Evolutionary conservation across 1,139 yeast species (phyloP).

Genomic region (Suhomyces coccinellae): DNA sequence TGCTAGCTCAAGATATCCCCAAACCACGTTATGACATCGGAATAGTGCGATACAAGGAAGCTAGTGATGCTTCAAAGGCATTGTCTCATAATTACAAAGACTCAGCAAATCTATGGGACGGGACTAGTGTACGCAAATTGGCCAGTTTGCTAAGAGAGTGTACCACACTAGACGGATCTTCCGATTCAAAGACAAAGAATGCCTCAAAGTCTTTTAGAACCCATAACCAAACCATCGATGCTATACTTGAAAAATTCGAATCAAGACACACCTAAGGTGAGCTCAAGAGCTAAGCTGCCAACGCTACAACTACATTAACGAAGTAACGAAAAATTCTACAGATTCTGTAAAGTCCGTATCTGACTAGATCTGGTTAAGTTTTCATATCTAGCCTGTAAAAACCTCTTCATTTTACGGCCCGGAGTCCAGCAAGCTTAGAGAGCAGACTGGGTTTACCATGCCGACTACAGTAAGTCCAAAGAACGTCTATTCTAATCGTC

Average conservation of each 20-base stretch:
- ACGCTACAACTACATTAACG: neutral
- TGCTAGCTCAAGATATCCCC: conserved; percentile 13
- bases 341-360: conserved; percentile 38
- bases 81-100: conserved; percentile 40
- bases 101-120: conserved; percentile 50
- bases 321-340: neutral
- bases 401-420: conserved; percentile 16
- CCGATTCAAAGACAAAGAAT: neutral
- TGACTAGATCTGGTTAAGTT: conserved; percentile 23
- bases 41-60: conserved; percentile 28
- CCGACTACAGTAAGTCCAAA: conserved; percentile 3
- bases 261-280: neutral
- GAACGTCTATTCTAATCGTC: conserved; percentile 39
- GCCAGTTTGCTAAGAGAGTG: conserved; percentile 50
- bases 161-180: conserved; percentile 4
- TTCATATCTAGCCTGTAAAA: conserved; percentile 21
- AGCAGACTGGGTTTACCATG: conserved; percentile 3
- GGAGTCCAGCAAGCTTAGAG: conserved; percentile 1
- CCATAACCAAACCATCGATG: conserved; percentile 2
- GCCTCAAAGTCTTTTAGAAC: neutral
- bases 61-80: conserved; percentile 34
- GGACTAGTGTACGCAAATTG: conserved; percentile 42
- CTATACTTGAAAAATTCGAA: conserved; percentile 4
- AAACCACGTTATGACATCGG: conserved; percentile 42
- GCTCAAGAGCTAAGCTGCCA: neutral